A percentile compares a stretch with the other conserved stretches of the same genome.
Evolutionary conservation across 2,329 filamentous ascomycete species (phyloP).

Genomic region (Shiraia bambusicola): DNA sequence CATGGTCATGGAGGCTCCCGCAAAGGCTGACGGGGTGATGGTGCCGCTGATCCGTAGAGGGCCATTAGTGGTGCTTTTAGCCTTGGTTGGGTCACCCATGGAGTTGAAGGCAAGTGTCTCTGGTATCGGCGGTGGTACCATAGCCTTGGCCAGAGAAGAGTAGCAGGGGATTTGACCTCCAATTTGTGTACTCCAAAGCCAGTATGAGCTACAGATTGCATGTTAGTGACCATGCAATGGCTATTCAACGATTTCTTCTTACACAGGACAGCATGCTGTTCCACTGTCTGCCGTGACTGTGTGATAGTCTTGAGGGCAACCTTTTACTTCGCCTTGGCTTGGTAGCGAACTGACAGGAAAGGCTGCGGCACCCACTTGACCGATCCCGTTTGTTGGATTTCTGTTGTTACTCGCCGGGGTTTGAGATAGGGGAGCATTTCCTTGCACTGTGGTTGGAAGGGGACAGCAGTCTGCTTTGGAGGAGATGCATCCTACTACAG

Average conservation of each 20-base stretch:
- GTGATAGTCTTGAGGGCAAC: slow-evolving; percentile 23
- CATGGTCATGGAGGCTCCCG: slow-evolving; percentile 3
- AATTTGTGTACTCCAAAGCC: slow-evolving; percentile 22
- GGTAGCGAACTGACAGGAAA: slow-evolving; percentile 12
- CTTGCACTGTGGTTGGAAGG: slow-evolving; percentile 8
- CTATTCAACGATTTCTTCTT: slow-evolving; percentile 3
- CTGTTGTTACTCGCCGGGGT: slow-evolving; percentile 1
- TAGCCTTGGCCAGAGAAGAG: slow-evolving; percentile 8
- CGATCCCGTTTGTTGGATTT: background rate
- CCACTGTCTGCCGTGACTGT: slow-evolving; percentile 10
- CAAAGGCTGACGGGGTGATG: background rate
- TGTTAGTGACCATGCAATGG: too few species aligned
- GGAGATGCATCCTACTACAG: slow-evolving; percentile 20
- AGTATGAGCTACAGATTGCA: slow-evolving; percentile 12
- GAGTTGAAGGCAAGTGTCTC: slow-evolving; percentile 7
- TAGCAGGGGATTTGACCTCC: slow-evolving; percentile 36
- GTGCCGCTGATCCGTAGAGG: background rate
- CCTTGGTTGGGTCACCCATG: background rate
- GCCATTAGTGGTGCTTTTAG: background rate
- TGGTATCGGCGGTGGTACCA: slow-evolving; percentile 15
- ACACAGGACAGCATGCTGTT: slow-evolving; percentile 24
- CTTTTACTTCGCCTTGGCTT: slow-evolving; percentile 9
- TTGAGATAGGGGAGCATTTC: background rate
- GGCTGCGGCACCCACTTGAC: slow-evolving; percentile 2
- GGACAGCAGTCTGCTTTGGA: slow-evolving; percentile 21